Evolutionary conservation across 2,329 filamentous ascomycete genomes (phyloP), one percentile per base, ranked within the genome.

Genomic region (Xylaria sp.): DNA sequence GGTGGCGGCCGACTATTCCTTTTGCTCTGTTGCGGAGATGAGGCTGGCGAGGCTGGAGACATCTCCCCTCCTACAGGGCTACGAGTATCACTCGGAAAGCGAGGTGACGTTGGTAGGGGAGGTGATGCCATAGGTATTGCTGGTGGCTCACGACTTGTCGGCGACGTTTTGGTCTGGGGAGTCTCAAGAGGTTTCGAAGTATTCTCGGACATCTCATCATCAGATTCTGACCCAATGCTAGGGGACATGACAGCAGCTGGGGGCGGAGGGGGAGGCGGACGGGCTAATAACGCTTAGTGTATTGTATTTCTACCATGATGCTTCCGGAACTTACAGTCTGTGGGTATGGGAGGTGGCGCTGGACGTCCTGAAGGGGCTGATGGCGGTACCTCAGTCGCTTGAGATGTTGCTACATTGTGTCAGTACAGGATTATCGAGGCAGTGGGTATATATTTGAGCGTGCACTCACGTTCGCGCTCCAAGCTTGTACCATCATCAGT

Each of bases 211-310:
- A 94, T 82, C 78, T 97, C 95, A 78, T 97, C 94, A 74, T 97
- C 94, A 50, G 94, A 96, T 77, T 92, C 93, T 1, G 93, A 97
- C 34, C 93, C 94, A 68, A 91, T 86, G 66, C 90, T 93, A 53
- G 89, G 90, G 46, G 92, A 92, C 56, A 86, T 83, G 18, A 87
- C 77, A 50, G 83, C 82, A 41, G 85, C 81, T 45, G 86, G 81
- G 59, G 83, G 83, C 39, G 83, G 83, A 57, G 87, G 87, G 1
- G 85, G 83, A 53, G 90, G 69, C 32, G 66, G 88, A 57, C 90
- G 91, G 74, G 87, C 91, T 93, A 28, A 74, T 41, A 67, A 41
- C 9, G 65, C 25, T 76, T 71, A 81, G 79, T 72, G 6, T 30
- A n/a, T 20, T 20, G 18, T 45, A 41, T 8, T 18, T 48, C 45